Base-by-base conservation (phyloP, 345 rosid genomes). In the Anastatica hierochuntica region DNA sequence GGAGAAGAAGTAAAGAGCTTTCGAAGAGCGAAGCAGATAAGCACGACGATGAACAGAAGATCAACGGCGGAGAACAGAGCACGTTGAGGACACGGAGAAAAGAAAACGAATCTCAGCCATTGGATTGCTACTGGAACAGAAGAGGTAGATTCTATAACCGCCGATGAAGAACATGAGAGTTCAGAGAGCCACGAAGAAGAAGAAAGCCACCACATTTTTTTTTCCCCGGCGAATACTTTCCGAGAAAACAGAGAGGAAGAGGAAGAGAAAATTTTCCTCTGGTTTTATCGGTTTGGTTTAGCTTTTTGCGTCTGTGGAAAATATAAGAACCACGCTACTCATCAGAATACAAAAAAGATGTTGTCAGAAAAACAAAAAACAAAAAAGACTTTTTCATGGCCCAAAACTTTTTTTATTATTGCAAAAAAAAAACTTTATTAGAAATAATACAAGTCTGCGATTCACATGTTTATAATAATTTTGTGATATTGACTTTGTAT, bases 11-110 rank as follows among this genome's bases (percentile, higher is more conserved):
- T 47, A 43, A 41, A 65, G 35, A 84, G 72, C 75, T 74, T 87
- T 8, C 21, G 79, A 48, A 74, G 26, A 9, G 78, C 72, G 49
- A 90, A 74, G 18, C 48, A 54, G 7, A 76, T 2, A 60, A 90
- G 79, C 52, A 60, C 33, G 49, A 77, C 11, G 57, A 86, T 54
- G 66, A 90, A 76, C 11, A 84, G 3, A 13, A 74, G 31, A 53
- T 90, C 81, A 16, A 79, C 57, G 16, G 77, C 60, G 24, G 89
- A 71, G 16, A 82, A 64, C 14, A 90, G 68, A 61, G 58, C 72
- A 61, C 98, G 74, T 56, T 90, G 98, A 38, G 96, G 84, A 53
- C 95, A 84, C 7, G 95, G 95, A 20, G 79, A 80, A 23, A 87
- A 81, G 69, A 79, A 72, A 45, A 84, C 52, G 76, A 84, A 90